These are phyloP conservation scores for Pseudogymnoascus sp. DNA, from an alignment of 2,329 filamentous ascomycete genomes.

Conservation along the genomic window DNA sequence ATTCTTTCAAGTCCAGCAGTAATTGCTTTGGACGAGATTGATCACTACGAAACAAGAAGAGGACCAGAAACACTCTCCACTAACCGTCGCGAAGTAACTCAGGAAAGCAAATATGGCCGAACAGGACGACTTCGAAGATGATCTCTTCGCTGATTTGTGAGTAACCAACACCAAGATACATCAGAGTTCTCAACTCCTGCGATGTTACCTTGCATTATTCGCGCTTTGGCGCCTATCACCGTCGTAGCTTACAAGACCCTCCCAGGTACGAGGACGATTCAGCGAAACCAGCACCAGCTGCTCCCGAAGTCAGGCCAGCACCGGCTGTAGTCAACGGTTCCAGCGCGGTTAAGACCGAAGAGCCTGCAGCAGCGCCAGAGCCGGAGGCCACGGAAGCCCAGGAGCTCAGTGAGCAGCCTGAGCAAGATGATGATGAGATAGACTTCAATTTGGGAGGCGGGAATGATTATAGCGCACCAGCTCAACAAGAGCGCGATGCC, in stretches of 20 bases:
- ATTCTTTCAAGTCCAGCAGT: neutral
- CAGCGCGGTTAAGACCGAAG: slow-evolving; percentile 23
- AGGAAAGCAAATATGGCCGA: slow-evolving; percentile 58
- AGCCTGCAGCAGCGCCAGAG: slow-evolving; percentile 17
- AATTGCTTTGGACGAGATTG: neutral
- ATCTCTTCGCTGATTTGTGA: slow-evolving; percentile 93
- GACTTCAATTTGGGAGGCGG: slow-evolving; percentile 48
- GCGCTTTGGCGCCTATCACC: neutral
- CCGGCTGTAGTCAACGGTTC: slow-evolving; percentile 23
- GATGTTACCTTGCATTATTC: neutral
- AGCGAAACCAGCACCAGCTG: slow-evolving; percentile 33
- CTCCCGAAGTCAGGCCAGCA: slow-evolving; percentile 22
- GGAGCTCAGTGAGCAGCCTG: slow-evolving; percentile 38
- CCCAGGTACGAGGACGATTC: slow-evolving; percentile 55
- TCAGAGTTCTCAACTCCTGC: neutral
- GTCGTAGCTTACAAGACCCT: slow-evolving; percentile 13
- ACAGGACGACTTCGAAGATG: slow-evolving; percentile 76
- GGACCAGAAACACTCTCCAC: neutral
- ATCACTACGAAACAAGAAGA: neutral
- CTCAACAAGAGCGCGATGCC: slow-evolving; percentile 24
- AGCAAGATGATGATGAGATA: slow-evolving; percentile 50
- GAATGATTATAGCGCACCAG: slow-evolving; percentile 25
- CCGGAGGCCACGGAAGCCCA: slow-evolving; percentile 28
- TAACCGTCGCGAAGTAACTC: neutral
- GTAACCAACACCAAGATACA: slow-evolving; percentile 31